A percentile compares a stretch with the other conserved stretches of the same genome.
Conservation (phyloP, 2,329 filamentous ascomycete genomes). For the Fusarium liriodendri region DNA sequence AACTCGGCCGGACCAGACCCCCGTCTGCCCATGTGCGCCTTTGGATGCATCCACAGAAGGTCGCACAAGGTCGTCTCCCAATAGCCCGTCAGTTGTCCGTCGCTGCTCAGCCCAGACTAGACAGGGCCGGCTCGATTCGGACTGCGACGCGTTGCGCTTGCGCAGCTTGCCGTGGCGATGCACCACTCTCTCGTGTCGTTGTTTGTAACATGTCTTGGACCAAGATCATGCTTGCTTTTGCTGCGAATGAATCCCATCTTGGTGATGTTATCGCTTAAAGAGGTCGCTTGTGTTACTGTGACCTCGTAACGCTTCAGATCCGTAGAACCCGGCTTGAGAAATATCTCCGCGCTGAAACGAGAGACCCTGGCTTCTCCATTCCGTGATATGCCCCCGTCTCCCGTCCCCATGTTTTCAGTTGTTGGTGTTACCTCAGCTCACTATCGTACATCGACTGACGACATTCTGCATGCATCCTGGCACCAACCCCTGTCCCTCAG, state of each 20-base stretch:
- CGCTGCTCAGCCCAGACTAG: slow-evolving; percentile 29
- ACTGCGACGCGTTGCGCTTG: slow-evolving; percentile 37
- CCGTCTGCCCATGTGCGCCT: slow-evolving; percentile 35
- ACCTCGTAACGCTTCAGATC: slow-evolving; percentile 27
- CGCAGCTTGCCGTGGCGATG: slow-evolving; percentile 34
- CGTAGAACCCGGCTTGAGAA: slow-evolving; percentile 10
- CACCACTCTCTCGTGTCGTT: slow-evolving; percentile 3
- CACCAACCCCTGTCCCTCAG: slow-evolving; percentile 18
- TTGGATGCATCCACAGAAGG: slow-evolving; percentile 32
- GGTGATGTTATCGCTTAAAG: slow-evolving; percentile 12
- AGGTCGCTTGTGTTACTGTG: slow-evolving; percentile 19
- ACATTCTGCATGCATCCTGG: slow-evolving; percentile 14
- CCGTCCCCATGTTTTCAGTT: slow-evolving; percentile 8
- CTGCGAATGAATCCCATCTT: slow-evolving; percentile 30
- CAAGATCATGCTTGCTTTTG: neutral
- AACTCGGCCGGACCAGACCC: slow-evolving; percentile 34
- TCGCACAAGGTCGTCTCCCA: slow-evolving; percentile 20
- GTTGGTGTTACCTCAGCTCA: slow-evolving; percentile 24
- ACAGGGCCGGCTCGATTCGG: slow-evolving; percentile 23
- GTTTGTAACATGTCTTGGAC: neutral
- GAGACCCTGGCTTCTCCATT: neutral
- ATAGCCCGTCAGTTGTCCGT: slow-evolving; percentile 24
- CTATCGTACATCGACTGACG: slow-evolving; percentile 23
- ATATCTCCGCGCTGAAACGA: slow-evolving; percentile 36
- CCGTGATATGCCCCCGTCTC: slow-evolving; percentile 9